phyloP scores from a whole-genome alignment of 2,329 filamentous ascomycete species.

The Fusarium verrucosum region DNA sequence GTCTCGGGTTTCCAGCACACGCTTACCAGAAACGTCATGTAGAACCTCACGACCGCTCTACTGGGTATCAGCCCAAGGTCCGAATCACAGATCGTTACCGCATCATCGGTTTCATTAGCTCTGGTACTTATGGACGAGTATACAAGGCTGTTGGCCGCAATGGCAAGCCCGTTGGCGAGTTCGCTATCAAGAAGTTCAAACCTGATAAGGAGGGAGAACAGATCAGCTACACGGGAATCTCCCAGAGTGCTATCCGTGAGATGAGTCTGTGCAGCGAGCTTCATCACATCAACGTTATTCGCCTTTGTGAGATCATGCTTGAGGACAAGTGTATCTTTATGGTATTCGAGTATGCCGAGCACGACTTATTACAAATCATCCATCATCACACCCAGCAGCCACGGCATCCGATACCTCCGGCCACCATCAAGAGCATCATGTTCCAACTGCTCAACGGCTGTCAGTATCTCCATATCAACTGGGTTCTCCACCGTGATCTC shows the following conservation, averaged over 20 bases:
- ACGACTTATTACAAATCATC: slow-evolving; percentile 96
- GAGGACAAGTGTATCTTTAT: slow-evolving; percentile 99
- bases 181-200: slow-evolving; percentile 99
- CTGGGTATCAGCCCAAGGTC: slow-evolving; percentile 77
- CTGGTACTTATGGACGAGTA: slow-evolving; percentile 95
- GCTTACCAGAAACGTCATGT: slow-evolving; percentile 48
- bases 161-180: slow-evolving; percentile 69
- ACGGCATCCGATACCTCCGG: slow-evolving; percentile 85
- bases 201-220: slow-evolving; percentile 97
- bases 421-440: slow-evolving; percentile 91
- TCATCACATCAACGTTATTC: slow-evolving; percentile 87
- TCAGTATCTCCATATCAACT: slow-evolving; percentile 93
- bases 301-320: slow-evolving; percentile 92
- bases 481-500: slow-evolving; percentile 95
- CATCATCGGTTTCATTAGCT: slow-evolving; percentile 97
- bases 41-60: slow-evolving; percentile 65
- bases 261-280: slow-evolving; percentile 97
- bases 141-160: slow-evolving; percentile 87
- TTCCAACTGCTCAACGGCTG: slow-evolving; percentile 95
- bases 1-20: slow-evolving; percentile 41
- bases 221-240: slow-evolving; percentile 95
- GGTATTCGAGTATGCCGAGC: slow-evolving; percentile 98
- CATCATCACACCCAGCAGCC: slow-evolving; percentile 95
- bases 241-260: slow-evolving; percentile 94
- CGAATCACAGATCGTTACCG: slow-evolving; percentile 93